Base-by-base conservation (phyloP, 805 yeast genomes). In the Candida anglica region DNA sequence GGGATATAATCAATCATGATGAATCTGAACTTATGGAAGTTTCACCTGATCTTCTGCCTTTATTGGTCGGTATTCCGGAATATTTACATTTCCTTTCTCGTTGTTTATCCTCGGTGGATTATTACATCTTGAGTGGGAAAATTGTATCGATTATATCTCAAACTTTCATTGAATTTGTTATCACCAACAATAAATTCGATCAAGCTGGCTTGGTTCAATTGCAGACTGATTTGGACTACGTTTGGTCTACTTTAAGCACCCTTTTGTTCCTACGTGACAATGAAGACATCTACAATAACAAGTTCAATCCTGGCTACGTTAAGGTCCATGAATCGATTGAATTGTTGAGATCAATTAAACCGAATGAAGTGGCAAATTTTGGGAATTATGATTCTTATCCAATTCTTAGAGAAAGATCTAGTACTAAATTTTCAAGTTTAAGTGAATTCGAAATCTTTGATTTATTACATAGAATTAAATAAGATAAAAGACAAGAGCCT, bases 131-230 rank as follows among this genome's bases (percentile, higher is more conserved):
- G 2, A 37, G 60, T 4, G 54, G 56, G 34, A 44, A 40, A 22
- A 44, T 62, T 0, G 53, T 58, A 2, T 44, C 60, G n/a, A 34
- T 52, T 3, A 32, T 57, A 11, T 53, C 60, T 13, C 32, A 36
- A 9, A 50, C 63, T 11, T 39, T 64, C 30, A 49, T 45, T 22
- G 73, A 66, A 37, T 66, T 62, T 36, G 49, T 66, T 22, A 46
- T 66, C 25, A 59, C 69, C 21, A 66, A 65, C 38, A 64, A 64
- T 40, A 56, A 47, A 36, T 66, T 66, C 41, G 54, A 48, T 36
- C 47, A 41, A 15, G 16, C 16, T 2, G 72, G 72, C 1, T 47
- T 54, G 5, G 37, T 34, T n/a, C 71, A 65, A 41, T 48, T 66
- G 17, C 40, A 43, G 8, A 35, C 37, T 4, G 72, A 66, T 41